Percentiles rank a stretch among this genome's conserved stretches.
Evolutionary conservation across 75 land plant species (phyloP).

Genomic region (Pinus taeda): DNA sequence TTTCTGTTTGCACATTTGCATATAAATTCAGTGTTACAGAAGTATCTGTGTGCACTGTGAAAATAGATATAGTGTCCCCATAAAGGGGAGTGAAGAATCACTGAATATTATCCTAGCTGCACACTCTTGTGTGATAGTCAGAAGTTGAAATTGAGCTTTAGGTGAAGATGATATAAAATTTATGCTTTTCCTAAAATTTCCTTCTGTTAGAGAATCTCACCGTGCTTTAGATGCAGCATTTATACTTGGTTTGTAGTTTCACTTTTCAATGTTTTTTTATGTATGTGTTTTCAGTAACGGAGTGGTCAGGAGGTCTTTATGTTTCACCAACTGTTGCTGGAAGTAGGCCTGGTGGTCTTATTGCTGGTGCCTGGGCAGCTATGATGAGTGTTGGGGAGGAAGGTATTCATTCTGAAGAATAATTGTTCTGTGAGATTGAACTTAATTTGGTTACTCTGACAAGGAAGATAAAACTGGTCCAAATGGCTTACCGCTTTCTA

Average conservation of each 20-base stretch:
- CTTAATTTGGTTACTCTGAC: neutral
- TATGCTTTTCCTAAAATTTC: neutral
- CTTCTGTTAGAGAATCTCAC: no score
- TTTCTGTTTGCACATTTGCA: no score
- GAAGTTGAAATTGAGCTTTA: neutral
- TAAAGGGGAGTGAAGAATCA: no score
- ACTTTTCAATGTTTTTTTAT: neutral
- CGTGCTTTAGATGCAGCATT: no score
- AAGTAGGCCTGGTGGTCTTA: slow-evolving; percentile 86
- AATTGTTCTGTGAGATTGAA: neutral
- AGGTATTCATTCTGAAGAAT: slow-evolving; percentile 32
- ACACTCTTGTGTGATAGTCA: no score
- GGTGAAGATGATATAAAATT: neutral
- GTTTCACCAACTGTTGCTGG: slow-evolving; percentile 98
- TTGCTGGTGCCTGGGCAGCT: slow-evolving; percentile 99
- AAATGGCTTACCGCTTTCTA: neutral
- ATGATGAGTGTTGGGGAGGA: slow-evolving; percentile 89
- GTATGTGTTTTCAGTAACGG: slow-evolving; percentile 69
- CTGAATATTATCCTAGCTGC: no score
- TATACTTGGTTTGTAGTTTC: no score
- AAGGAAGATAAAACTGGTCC: neutral
- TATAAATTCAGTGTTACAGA: no score
- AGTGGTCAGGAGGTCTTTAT: slow-evolving; percentile 97
- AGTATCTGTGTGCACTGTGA: no score
- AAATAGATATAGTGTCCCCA: no score